Evolutionary conservation across 768 basidiomycete species (phyloP), one percentile per base, ranked within the genome.

Genomic region (Pseudohyphozyma bogoriensis): DNA sequence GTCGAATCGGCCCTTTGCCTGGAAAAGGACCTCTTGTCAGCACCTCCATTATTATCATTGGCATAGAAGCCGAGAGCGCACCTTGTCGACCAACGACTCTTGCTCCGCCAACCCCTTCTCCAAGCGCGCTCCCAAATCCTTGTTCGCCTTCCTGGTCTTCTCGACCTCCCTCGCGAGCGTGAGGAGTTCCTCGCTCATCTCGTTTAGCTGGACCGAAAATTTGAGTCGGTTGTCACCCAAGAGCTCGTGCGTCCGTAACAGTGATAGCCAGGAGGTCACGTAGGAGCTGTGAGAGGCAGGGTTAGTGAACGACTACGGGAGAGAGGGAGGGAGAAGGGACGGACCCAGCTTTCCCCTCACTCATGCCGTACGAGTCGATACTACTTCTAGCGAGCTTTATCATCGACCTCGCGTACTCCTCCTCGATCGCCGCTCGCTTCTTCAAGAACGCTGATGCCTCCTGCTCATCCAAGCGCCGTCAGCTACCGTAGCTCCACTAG

Each of bases 341-440:
- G 67, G 71, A 93, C 89, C 95, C 95, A 56, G 92, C 90, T 76
- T 96, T 97, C 61, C 89, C 91, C 58, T 96, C 95, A 65, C 82
- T 85, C 73, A 85, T 76, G 4, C 85, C 79, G 74, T 99, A 97
- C 8, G 80, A 79, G 56, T 96, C 91, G 13, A 84, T 79, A 16
- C 88, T 87, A 51, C 79, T 77, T 61, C 85, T 81, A 26, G 86
- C 80, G 33, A 95, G 78, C 74, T 92, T 95, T 67, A 86, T 85
- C 72, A 96, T 72, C 52, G 79, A 82, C 73, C 89, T 83, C 10
- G 90, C 91, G 67, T 95, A 95, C 67, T 96, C 90, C 68, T 96
- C 93, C 71, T 99, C 95, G 55, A 97, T 82, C 56, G 82, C 79
- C 3, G 93, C 89, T 51, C 92, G 81, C 70, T 93, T 91, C 77